A percentile compares a stretch with the other conserved stretches of the same genome.
phyloP scores from a whole-genome alignment of 2,329 filamentous ascomycete species.

The Incumbomyces lentus region DNA sequence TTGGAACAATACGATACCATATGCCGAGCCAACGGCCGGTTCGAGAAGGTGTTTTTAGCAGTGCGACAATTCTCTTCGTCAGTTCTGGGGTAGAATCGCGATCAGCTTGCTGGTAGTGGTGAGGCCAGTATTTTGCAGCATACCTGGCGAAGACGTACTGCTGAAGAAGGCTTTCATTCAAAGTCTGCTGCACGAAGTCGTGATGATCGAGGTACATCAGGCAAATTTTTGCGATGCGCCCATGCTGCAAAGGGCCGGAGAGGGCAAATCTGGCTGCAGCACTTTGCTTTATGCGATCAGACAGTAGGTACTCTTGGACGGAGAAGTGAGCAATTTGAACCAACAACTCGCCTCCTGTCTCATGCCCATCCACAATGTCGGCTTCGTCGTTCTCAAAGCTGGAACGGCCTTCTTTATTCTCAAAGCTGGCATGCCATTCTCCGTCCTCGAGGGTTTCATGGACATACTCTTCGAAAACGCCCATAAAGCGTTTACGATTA shows the following conservation, averaged over 20 bases:
- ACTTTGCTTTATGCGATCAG: conserved; percentile 16
- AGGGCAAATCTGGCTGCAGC: conserved; percentile 20
- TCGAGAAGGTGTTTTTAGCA: not conserved
- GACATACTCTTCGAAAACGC: too few relatives aligned
- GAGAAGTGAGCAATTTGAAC: conserved; percentile 26
- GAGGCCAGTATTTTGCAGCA: conserved; percentile 11
- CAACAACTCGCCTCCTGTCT: not conserved
- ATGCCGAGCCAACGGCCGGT: not conserved
- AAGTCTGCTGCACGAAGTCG: conserved; percentile 3
- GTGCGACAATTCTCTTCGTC: not conserved
- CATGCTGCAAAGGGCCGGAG: conserved; percentile 16
- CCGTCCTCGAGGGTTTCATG: too few relatives aligned
- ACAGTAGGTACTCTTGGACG: conserved; percentile 26
- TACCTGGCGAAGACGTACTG: conserved; percentile 9
- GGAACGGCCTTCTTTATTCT: too few relatives aligned
- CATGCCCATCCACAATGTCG: not conserved
- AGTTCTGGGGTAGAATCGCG: not conserved
- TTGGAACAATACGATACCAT: too few relatives aligned
- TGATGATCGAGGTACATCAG: conserved; percentile 9
- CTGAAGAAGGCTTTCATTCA: conserved; percentile 3
- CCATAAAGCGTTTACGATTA: too few relatives aligned
- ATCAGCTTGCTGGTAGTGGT: conserved; percentile 7
- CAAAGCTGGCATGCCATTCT: too few relatives aligned
- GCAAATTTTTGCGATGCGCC: conserved; percentile 9
- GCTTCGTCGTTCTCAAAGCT: too few relatives aligned